phyloP scores from a whole-genome alignment of 1,284 basidiomycete species.

The Agaricales sp. region DNA sequence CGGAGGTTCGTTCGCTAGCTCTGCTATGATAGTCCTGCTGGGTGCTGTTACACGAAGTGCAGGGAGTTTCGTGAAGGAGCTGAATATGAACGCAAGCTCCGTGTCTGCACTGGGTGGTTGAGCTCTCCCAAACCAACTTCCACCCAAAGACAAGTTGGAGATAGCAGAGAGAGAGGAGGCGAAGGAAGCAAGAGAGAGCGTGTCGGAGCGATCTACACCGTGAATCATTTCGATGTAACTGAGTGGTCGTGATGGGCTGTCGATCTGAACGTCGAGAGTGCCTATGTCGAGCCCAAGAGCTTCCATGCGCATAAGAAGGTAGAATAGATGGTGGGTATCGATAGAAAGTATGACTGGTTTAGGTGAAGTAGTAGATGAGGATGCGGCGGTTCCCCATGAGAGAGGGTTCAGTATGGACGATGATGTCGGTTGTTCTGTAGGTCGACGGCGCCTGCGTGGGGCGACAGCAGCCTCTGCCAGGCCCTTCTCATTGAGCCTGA shows the following conservation, averaged over 20 bases:
- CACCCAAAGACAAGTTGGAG: constrained; percentile 62
- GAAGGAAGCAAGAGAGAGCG: constrained; percentile 70
- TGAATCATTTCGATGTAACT: constrained; percentile 57
- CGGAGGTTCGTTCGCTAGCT: constrained; percentile 63
- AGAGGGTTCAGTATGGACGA: constrained; percentile 47
- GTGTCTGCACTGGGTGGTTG: constrained; percentile 51
- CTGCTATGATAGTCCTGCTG: constrained; percentile 54
- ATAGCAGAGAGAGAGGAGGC: constrained; percentile 72
- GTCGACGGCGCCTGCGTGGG: constrained; percentile 33
- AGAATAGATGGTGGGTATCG: constrained; percentile 81
- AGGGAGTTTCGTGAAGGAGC: constrained; percentile 81
- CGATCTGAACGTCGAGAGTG: constrained; percentile 69
- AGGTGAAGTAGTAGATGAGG: constrained; percentile 20
- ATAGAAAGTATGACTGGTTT: constrained; percentile 58
- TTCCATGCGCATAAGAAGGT: constrained; percentile 80
- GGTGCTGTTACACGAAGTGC: constrained; percentile 58
- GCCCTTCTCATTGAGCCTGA: constrained; percentile 57
- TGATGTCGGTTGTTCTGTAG: constrained; percentile 22
- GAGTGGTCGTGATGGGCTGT: constrained; percentile 63
- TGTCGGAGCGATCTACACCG: constrained; percentile 53
- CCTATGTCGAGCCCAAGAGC: constrained; percentile 67
- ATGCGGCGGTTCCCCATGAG: constrained; percentile 24
- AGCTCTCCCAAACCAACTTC: constrained; percentile 47
- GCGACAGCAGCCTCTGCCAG: constrained; percentile 53
- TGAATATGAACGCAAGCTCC: constrained; percentile 80